Evolutionary conservation across 306 rosid genomes (phyloP).

Genomic region (Gastrolobium villosum): DNA sequence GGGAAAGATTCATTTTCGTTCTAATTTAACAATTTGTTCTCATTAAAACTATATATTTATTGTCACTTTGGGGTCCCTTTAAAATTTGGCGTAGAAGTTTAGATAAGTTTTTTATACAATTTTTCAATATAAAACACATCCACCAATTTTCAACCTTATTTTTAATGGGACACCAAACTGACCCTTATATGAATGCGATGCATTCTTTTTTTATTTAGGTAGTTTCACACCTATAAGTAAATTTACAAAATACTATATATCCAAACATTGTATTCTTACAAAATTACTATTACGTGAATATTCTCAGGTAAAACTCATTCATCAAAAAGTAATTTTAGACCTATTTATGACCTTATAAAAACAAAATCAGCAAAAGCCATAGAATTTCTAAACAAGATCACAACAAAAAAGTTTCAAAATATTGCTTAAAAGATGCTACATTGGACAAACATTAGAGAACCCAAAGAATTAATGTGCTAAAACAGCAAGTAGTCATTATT

Average conservation of each 20-base stretch:
- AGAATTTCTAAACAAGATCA: neutral
- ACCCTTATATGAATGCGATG: neutral
- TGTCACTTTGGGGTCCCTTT: neutral
- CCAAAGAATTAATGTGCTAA: neutral
- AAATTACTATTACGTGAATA: conserved; percentile 7
- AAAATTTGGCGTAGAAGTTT: neutral
- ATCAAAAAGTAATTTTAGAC: neutral
- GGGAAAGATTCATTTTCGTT: neutral
- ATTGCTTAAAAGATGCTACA: neutral
- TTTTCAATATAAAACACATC: neutral
- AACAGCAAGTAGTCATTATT: neutral
- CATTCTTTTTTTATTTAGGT: neutral
- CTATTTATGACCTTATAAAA: neutral
- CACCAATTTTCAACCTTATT: neutral
- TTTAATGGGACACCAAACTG: conserved; percentile 12
- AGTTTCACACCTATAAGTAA: neutral
- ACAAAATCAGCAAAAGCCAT: neutral
- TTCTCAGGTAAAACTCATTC: conserved; percentile 1
- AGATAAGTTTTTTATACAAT: neutral
- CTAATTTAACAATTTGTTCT: neutral
- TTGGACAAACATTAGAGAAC: neutral
- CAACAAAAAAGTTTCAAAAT: neutral
- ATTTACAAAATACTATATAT: neutral
- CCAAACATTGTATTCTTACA: neutral
- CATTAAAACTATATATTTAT: neutral